phyloP scores from a whole-genome alignment of 371 early-diverging fungal genomes.

The Parasitella parasitica region DNA sequence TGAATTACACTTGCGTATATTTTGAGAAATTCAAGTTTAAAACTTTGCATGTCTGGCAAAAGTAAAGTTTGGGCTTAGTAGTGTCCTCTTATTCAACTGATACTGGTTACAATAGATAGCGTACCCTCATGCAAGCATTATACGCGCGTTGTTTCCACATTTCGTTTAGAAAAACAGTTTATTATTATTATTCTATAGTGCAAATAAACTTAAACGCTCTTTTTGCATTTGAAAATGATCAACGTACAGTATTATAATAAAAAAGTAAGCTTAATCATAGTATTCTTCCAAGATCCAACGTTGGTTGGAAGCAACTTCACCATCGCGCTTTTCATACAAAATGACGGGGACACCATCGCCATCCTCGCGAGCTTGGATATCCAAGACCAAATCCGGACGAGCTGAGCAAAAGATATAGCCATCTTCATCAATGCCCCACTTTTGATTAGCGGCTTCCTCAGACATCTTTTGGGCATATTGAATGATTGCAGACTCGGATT shows the following conservation, averaged over 20 bases:
- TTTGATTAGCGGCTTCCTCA: constrained; percentile 37
- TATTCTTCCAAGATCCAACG: constrained; percentile 22
- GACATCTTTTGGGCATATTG: constrained; percentile 31
- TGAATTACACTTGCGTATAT: too few species aligned
- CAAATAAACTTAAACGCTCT: too few species aligned
- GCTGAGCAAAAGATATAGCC: constrained; percentile 29
- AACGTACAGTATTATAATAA: neutral
- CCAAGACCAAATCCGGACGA: constrained; percentile 34
- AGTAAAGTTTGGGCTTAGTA: too few species aligned
- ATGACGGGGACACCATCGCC: constrained; percentile 27
- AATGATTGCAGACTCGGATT: constrained; percentile 26
- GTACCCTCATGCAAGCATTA: too few species aligned
- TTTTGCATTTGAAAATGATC: too few species aligned
- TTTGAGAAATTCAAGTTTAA: too few species aligned
- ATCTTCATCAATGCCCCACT: constrained; percentile 28
- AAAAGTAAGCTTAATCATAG: constrained; percentile 1
- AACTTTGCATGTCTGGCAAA: too few species aligned
- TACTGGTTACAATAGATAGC: too few species aligned
- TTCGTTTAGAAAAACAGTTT: too few species aligned
- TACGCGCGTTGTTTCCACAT: too few species aligned
- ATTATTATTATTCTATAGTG: too few species aligned
- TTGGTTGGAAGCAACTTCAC: constrained; percentile 36
- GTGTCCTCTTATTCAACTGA: too few species aligned
- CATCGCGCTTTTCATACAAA: constrained; percentile 29
- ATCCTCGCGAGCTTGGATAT: constrained; percentile 31